phyloP scores from a whole-genome alignment of 345 rosid genomes.

The Ceriops zippeliana region DNA sequence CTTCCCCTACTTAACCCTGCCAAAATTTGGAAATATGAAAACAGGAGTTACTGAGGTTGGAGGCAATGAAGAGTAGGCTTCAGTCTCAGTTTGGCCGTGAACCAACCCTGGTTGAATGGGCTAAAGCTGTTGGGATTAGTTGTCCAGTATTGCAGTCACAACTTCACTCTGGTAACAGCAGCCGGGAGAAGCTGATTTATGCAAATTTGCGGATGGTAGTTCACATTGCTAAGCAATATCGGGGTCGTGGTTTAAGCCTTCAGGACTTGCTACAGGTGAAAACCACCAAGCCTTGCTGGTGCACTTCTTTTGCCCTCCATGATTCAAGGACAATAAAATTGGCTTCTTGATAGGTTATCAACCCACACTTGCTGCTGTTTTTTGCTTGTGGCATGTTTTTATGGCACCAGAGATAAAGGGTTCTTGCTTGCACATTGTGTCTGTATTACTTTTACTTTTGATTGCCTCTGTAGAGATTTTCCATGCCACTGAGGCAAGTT shows the following conservation, averaged over 20 bases:
- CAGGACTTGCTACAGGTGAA: constrained; percentile 81
- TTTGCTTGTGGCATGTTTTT: not conserved
- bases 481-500: not conserved
- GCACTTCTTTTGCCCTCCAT: not conserved
- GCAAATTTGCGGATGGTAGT: constrained; percentile 83
- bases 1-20: not conserved
- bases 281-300: not conserved
- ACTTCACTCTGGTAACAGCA: constrained; percentile 54
- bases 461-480: not conserved
- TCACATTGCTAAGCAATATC: constrained; percentile 77
- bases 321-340: not conserved
- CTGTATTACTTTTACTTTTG: not conserved
- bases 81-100: constrained; percentile 68
- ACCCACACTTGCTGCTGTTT: not conserved
- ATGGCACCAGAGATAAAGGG: no score
- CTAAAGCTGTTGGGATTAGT: constrained; percentile 61
- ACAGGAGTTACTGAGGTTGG: constrained; percentile 61
- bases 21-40: constrained; percentile 18
- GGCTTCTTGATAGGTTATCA: not conserved
- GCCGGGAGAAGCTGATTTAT: constrained; percentile 63
- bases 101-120: constrained; percentile 79
- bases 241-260: constrained; percentile 73
- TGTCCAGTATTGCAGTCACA: constrained; percentile 52
- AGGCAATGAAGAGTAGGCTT: constrained; percentile 60
- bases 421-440: no score